Evolutionary conservation across 768 basidiomycete genomes (phyloP), one percentile per base, ranked within the genome.

Genomic region (Daedaleopsis nitida): DNA sequence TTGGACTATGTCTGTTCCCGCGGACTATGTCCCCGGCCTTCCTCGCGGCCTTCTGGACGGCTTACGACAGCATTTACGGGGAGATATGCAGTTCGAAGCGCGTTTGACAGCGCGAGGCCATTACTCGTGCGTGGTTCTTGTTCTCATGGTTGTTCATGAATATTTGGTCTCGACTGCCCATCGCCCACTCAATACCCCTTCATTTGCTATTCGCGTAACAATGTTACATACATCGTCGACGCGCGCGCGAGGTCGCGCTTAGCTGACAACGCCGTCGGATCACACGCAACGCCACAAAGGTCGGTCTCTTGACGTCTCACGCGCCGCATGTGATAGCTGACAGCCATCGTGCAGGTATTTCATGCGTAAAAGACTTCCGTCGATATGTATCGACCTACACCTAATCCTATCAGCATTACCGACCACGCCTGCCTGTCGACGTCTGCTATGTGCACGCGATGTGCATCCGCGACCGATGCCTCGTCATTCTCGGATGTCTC

Each of bases 361-460:
- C 23, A 49, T 49, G 47, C 47, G 47, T 49, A 49, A 49, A 21
- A 49, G 47, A 49, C 47, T 21, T 49, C 19, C 47, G 23, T 14
- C 23, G 21, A 21, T 49, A 13, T 49, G 47, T 49, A 43, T 57
- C 47, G 47, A 23, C 27, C n/a, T 49, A 24, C 47, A 5, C 32
- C 24, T n/a, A 38, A 60, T 39, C 39, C 52, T 44, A 50, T 52
- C 4, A 27, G 39, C 48, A 5, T 21, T 48, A 21, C 23, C 47
- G 52, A 48, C 52, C 34, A 48, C 54, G 35, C 24, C 44, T 38
- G n/a, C n/a, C n/a, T n/a, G n/a, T n/a, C n/a, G n/a, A n/a, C n/a
- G n/a, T n/a, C n/a, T n/a, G 45, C 35, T 35, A 45, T 53, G 58
- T 45, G 21, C 57, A 24, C 16, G 21, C 50, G 43, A 58, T 42